Percentiles rank a stretch among this genome's conserved stretches.
phyloP scores from a whole-genome alignment of 2,329 filamentous ascomycete species.

The Botrytis sinoallii region DNA sequence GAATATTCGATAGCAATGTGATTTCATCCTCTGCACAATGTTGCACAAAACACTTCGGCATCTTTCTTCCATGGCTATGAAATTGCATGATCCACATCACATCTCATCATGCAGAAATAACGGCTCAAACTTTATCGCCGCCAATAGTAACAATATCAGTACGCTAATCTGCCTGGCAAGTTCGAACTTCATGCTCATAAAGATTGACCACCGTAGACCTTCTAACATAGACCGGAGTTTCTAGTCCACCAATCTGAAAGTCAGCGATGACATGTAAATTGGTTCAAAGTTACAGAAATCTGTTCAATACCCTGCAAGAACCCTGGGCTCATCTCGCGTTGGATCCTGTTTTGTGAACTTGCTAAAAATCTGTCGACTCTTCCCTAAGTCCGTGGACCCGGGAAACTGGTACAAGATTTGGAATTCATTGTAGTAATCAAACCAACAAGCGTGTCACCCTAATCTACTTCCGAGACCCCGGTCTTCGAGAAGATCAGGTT shows the following conservation, averaged over 20 bases:
- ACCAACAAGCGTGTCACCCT: not conserved
- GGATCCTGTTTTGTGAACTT: not conserved
- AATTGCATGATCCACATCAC: not conserved
- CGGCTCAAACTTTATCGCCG: not conserved
- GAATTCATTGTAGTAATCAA: slow-evolving; percentile 8
- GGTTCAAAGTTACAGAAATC: not conserved
- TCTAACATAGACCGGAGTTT: not conserved
- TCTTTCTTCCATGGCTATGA: not conserved
- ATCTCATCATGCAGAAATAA: not conserved
- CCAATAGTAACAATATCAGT: not conserved
- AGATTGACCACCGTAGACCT: not conserved
- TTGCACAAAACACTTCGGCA: not conserved
- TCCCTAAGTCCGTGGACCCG: not conserved
- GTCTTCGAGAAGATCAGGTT: not conserved
- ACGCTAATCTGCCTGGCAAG: not conserved
- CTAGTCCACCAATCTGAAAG: not conserved
- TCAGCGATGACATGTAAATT: not conserved
- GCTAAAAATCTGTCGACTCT: too few species aligned
- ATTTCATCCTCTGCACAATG: not conserved
- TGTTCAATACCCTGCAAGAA: not conserved
- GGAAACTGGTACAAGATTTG: not conserved
- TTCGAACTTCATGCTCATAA: not conserved
- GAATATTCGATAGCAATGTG: not conserved
- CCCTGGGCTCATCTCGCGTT: slow-evolving; percentile 6
- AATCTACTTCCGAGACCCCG: not conserved